Base-by-base conservation (phyloP, 129 eudicot genomes). In the Smallanthus sonchifolius region DNA sequence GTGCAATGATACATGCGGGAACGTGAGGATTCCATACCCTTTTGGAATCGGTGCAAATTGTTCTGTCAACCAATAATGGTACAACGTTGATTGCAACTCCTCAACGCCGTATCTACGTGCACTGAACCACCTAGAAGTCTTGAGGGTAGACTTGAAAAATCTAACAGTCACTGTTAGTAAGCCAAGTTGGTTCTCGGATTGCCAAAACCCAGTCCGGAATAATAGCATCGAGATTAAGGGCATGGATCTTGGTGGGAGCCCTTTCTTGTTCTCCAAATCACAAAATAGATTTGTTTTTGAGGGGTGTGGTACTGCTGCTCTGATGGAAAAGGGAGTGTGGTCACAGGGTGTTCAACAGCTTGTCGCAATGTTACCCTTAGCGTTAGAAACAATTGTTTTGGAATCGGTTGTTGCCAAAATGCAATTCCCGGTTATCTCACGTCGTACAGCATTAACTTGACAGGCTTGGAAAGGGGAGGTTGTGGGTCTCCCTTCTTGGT, bases 81-180 rank as follows among this genome's bases (percentile, higher is more conserved):
- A 24, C 30, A 24, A 0, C 30, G 30, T 24, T 24, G 30, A 24
- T 24, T 24, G 30, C 30, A 24, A 24, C 30, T 24, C 30, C 30
- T 24, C 70, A 11, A 73, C 8, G n/a, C 77, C 77, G 15, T 73
- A 73, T 61, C 20, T 73, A 8, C 5, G 34, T 28, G 44, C 39
- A 74, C 42, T 79, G 40, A 19, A 71, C 59, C 15, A 60, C 47
- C 32, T 79, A 10, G 78, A 79, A 13, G n/a, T 79, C 3, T 74
- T 72, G 35, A 19, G 10, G 4, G 35, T 79, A 15, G 40, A 24
- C 30, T 24, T 24, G 30, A 24, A 24, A 24, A 24, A 24, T 24
- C 30, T 24, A 24, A 24, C 30, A 48, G 19, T 79, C 1, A 67
- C 68, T 19, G 45, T 74, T 42, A 44, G 45, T 0, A 38, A 7